Percentiles rank a stretch among this genome's conserved stretches.
Evolutionary conservation across 306 rosid species (phyloP).

Genomic region (Trifolium fragiferum): DNA sequence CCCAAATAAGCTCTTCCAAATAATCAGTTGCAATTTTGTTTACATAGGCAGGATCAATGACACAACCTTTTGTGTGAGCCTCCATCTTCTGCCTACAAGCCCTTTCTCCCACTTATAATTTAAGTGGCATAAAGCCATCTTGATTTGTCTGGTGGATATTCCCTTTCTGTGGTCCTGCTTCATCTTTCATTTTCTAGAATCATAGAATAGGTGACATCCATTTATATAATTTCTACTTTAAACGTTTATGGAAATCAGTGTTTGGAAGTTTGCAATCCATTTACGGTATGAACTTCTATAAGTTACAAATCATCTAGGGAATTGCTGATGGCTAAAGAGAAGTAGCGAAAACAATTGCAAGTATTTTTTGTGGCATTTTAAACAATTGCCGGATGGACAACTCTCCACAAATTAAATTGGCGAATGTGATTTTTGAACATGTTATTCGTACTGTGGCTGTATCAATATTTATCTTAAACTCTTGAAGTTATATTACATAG

Average conservation of each 20-base stretch:
- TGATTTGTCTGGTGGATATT: constrained; percentile 5
- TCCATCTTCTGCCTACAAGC: not conserved
- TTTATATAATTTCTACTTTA: constrained; percentile 5
- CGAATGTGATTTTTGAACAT: constrained; percentile 4
- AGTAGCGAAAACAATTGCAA: not conserved
- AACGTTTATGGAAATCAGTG: not conserved
- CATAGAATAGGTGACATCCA: not conserved
- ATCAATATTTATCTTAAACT: not conserved
- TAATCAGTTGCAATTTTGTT: not conserved
- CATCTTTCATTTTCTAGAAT: not conserved
- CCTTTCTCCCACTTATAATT: not conserved
- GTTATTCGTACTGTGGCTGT: constrained; percentile 32
- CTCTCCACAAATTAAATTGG: constrained; percentile 11
- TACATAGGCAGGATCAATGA: not conserved
- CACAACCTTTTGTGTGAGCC: not conserved
- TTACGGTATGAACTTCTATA: not conserved
- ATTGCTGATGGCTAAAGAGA: not conserved
- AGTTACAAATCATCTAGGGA: constrained; percentile 1
- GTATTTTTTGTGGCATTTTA: not conserved
- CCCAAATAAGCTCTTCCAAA: not conserved
- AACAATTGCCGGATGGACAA: constrained; percentile 10
- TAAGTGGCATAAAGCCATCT: not conserved
- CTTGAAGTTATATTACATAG: no score
- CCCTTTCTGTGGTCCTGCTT: constrained; percentile 17
- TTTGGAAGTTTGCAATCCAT: constrained; percentile 7